phyloP scores from a whole-genome alignment of 257 asterid genomes.

The Nicotiana benthamiana region DNA sequence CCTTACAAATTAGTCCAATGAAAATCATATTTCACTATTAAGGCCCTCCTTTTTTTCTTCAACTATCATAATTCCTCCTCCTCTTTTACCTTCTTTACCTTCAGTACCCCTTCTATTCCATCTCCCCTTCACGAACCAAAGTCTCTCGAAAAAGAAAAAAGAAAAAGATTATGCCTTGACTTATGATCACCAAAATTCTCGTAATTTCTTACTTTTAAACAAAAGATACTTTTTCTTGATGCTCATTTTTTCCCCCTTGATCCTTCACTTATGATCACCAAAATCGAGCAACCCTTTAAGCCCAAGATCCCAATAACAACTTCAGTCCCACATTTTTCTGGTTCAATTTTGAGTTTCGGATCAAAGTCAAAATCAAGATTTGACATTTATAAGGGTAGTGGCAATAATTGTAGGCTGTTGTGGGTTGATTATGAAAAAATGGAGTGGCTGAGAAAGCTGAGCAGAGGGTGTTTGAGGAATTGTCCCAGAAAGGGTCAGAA shows the following conservation, averaged over 20 bases:
- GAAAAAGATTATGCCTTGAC: no score
- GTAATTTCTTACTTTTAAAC: background rate
- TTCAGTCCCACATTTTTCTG: slow-evolving; percentile 29
- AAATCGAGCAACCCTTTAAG: slow-evolving; percentile 36
- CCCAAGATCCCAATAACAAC: slow-evolving; percentile 24
- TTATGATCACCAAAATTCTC: background rate
- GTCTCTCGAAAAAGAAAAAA: background rate
- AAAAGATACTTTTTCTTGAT: background rate
- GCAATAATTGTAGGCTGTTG: slow-evolving; percentile 20
- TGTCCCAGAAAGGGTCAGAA: slow-evolving; percentile 35
- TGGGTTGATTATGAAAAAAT: slow-evolving; percentile 40
- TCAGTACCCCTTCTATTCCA: background rate
- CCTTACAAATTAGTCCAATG: background rate
- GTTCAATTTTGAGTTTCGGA: slow-evolving; percentile 20
- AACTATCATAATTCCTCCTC: background rate
- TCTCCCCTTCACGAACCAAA: background rate
- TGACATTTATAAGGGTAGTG: slow-evolving; percentile 7
- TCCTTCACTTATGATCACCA: slow-evolving; percentile 40
- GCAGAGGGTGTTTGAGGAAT: slow-evolving; percentile 51
- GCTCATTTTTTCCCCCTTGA: background rate
- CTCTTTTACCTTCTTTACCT: background rate
- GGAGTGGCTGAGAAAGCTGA: slow-evolving; percentile 42
- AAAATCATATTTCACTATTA: background rate
- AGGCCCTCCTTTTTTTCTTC: background rate
- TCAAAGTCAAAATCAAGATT: slow-evolving; percentile 17